phyloP scores from a whole-genome alignment of 305 asterid species.

The Rubia peregrina region DNA sequence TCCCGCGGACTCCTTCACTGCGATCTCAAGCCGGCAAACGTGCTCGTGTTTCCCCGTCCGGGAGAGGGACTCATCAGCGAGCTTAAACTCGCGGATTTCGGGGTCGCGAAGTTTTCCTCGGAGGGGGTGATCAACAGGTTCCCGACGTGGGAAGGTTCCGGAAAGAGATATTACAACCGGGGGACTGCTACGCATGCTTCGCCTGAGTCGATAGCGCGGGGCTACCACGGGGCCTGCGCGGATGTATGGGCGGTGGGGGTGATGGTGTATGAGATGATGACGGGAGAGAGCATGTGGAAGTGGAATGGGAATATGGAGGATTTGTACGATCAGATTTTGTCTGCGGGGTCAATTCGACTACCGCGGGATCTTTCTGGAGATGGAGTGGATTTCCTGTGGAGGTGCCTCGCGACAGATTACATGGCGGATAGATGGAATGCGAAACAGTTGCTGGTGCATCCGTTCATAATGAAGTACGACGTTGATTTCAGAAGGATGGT shows the following conservation, averaged over 20 bases:
- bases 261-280: not conserved
- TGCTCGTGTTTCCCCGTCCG: not conserved
- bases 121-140: not conserved
- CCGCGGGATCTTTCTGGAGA: not conserved
- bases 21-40: not conserved
- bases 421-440: not conserved
- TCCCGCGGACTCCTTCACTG: not conserved
- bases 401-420: not conserved
- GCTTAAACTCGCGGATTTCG: not conserved
- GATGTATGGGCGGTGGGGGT: not conserved
- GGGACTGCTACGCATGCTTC: not conserved
- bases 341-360: not conserved
- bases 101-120: not conserved
- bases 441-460: not conserved
- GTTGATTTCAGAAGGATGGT: not conserved
- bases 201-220: not conserved
- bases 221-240: not conserved
- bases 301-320: not conserved
- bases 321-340: not conserved
- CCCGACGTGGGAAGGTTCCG: not conserved
- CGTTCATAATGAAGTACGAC: not conserved
- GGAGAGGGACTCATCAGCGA: not conserved
- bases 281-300: not conserved
- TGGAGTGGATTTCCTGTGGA: not conserved
- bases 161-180: not conserved